Percentiles rank a stretch among this genome's conserved stretches.
These are phyloP conservation scores for Dioscorea alata DNA, from an alignment of 106 monocot species.

Conservation along the genomic window DNA sequence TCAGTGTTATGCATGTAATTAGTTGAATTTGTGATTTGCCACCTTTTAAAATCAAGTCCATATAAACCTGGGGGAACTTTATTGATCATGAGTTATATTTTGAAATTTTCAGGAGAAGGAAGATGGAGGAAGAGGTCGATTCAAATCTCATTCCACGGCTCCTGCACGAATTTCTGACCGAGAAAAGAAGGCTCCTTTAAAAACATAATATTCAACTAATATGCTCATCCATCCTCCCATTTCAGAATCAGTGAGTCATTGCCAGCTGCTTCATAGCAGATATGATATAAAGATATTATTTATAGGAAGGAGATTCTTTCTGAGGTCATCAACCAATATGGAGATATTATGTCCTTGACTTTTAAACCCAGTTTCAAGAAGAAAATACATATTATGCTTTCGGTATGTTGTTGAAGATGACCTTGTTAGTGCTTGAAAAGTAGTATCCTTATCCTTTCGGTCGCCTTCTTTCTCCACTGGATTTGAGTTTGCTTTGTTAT, in stretches of 20 bases:
- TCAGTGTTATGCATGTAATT: not conserved
- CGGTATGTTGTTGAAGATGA: no score
- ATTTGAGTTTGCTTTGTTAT: no score
- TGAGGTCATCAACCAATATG: not conserved
- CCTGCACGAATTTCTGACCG: constrained; percentile 91
- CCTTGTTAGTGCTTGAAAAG: no score
- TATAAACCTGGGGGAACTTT: not conserved
- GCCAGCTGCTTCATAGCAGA: not conserved
- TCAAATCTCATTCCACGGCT: constrained; percentile 88
- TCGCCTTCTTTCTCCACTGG: no score
- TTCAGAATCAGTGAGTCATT: not conserved
- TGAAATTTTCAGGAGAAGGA: constrained; percentile 66
- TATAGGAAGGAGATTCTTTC: not conserved
- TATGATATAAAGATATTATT: not conserved
- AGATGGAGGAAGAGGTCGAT: constrained; percentile 86
- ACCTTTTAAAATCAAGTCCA: not conserved
- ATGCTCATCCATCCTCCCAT: not conserved
- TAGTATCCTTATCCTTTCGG: no score
- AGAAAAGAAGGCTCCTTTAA: constrained; percentile 97
- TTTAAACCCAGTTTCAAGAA: no score
- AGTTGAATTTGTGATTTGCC: not conserved
- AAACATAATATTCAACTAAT: constrained; percentile 30
- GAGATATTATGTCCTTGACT: no score
- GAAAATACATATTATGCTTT: no score
- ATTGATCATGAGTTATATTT: not conserved